Evolutionary conservation across 257 asterid genomes (phyloP).

Genomic region (Primulina tabacum): DNA sequence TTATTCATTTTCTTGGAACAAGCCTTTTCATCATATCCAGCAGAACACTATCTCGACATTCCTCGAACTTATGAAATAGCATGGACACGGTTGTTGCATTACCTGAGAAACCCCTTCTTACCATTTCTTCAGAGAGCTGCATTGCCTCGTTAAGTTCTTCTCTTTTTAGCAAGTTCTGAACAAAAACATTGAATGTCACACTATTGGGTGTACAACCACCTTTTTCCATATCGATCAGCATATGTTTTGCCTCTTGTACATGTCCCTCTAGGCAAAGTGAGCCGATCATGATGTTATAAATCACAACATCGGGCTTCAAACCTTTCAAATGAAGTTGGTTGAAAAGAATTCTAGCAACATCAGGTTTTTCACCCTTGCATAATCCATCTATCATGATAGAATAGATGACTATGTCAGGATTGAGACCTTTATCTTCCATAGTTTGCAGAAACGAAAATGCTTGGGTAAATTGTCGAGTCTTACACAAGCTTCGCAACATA

Average conservation of each 20-base stretch:
- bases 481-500: background rate
- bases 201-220: background rate
- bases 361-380: slow-evolving; percentile 1
- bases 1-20: no score
- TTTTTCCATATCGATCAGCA: slow-evolving; percentile 6
- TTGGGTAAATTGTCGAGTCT: background rate
- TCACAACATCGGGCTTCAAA: background rate
- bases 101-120: no score
- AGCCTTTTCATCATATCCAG: no score
- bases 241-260: background rate
- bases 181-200: no score
- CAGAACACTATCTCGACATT: no score
- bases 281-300: background rate
- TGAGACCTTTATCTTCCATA: slow-evolving; percentile 5
- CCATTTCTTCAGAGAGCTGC: no score
- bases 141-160: no score
- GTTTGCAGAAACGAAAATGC: background rate
- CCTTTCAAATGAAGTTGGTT: background rate
- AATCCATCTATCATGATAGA: background rate
- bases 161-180: no score
- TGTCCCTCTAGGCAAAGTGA: slow-evolving; percentile 7
- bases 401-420: background rate
- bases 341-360: background rate
- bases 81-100: no score
- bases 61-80: no score